A percentile compares a stretch with the other conserved stretches of the same genome.
These are phyloP conservation scores for Phytomonas serpens DNA, from an alignment of 208 protist species.

Conservation along the genomic window DNA sequence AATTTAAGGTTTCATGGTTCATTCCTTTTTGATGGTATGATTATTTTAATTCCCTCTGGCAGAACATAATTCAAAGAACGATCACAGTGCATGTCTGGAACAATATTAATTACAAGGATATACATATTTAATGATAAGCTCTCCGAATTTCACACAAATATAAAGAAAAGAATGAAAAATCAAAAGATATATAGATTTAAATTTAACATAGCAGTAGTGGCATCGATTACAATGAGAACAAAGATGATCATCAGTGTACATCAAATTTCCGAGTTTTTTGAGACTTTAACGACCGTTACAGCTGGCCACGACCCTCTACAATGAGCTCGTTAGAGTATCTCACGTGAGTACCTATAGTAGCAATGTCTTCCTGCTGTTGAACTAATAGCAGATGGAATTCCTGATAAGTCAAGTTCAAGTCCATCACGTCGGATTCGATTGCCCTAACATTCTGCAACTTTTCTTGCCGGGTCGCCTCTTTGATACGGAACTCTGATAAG, in stretches of 20 bases:
- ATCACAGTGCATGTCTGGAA: neutral
- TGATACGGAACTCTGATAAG: constrained; percentile 50
- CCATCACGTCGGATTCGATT: constrained; percentile 68
- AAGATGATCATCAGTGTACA: constrained; percentile 49
- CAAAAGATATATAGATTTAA: constrained; percentile 3
- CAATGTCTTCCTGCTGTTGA: constrained; percentile 55
- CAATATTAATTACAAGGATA: neutral
- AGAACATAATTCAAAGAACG: neutral
- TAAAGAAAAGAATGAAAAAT: constrained; percentile 16
- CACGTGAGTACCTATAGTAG: constrained; percentile 45
- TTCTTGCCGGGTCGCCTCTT: constrained; percentile 67
- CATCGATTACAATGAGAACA: constrained; percentile 35
- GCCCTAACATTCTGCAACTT: constrained; percentile 56
- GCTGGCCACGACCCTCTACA: constrained; percentile 43
- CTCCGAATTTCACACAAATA: neutral
- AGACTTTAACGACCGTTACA: constrained; percentile 35
- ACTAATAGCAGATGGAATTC: constrained; percentile 68
- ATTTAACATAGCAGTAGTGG: constrained; percentile 39
- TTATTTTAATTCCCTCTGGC: neutral
- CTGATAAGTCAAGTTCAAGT: constrained; percentile 62
- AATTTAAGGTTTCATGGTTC: neutral
- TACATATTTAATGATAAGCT: neutral
- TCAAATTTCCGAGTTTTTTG: constrained; percentile 53
- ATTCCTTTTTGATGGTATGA: neutral
- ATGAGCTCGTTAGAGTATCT: constrained; percentile 44